Base-by-base conservation (phyloP, 2,329 filamentous ascomycete species). In the Sarocladiaceae sp. region DNA sequence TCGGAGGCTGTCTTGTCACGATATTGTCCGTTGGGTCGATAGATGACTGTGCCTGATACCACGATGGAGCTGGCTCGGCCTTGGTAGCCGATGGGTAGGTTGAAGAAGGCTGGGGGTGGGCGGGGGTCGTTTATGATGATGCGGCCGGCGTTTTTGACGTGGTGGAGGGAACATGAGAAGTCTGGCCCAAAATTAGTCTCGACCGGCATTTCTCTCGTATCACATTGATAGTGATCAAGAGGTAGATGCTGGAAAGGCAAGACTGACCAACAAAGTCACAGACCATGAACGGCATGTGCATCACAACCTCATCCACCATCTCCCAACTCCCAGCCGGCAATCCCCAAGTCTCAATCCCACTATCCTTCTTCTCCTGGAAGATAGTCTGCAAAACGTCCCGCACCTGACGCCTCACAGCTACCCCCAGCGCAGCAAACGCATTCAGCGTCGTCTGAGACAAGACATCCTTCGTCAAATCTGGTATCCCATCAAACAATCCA, bases 281-380 rank as follows among this genome's bases (percentile, higher is more conserved):
- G 17, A 82, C 74, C 3, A 68, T 62, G 33, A 86, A 64, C 0
- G 83, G 83, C 0, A 85, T 60, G 58, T 84, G 76, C 57, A 82
- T 64, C 64, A 17, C 57, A 0, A 57, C 57, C 13, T 39, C 31
- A 1, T 53, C 54, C 1, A 68, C 36, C 1, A 55, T 53, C 26
- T 57, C 54, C n/a, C 49, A 53, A 1, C 50, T 52, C 4, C 31
- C 8, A 1, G 50, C 36, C 8, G 60, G 58, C 2, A 61, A 53
- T n/a, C 28, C 28, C 10, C 22, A 44, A 4, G 40, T 2, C 52
- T 50, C 2, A 63, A 58, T 1, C n/a, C n/a, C n/a, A 58, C 54
- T 10, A 50, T 54, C 37, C 26, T 31, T 1, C 69, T 56, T 4
- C 56, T 37, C 18, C 54, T 53, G 52, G 72, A 70, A 6, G 57